A percentile compares a stretch with the other conserved stretches of the same genome.
phyloP scores from a whole-genome alignment of 441 rosid genomes.

The Isatis lusitanica region DNA sequence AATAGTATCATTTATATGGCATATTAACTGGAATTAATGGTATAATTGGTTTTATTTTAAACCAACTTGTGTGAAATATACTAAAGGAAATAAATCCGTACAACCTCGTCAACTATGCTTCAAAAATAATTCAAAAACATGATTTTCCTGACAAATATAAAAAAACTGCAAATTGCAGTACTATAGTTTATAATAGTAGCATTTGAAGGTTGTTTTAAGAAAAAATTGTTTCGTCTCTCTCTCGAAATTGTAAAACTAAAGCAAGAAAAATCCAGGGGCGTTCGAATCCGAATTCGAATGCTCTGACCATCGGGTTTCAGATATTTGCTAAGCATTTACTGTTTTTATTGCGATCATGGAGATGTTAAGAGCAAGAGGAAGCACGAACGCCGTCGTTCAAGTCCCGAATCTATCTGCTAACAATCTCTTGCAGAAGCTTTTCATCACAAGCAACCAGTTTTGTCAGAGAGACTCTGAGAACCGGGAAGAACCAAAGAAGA shows the following conservation, averaged over 20 bases:
- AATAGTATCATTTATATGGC: background rate
- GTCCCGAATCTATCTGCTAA: slow-evolving; percentile 28
- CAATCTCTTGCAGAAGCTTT: slow-evolving; percentile 29
- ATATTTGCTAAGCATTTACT: background rate
- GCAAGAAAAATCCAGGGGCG: background rate
- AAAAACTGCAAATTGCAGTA: slow-evolving; percentile 35
- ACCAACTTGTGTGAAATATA: slow-evolving; percentile 30
- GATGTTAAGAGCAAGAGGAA: slow-evolving; percentile 26
- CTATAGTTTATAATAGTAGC: slow-evolving; percentile 19
- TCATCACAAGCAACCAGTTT: slow-evolving; percentile 29
- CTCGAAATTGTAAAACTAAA: slow-evolving; percentile 4
- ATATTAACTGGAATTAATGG: slow-evolving; percentile 15
- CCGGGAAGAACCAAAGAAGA: slow-evolving; percentile 32
- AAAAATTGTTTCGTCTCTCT: slow-evolving; percentile 21
- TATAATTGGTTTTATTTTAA: background rate
- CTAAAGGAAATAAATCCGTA: slow-evolving; percentile 14
- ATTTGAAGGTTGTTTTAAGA: slow-evolving; percentile 29
- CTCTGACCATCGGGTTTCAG: background rate
- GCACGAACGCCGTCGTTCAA: slow-evolving; percentile 25
- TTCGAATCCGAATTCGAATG: background rate
- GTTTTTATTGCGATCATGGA: slow-evolving; percentile 15
- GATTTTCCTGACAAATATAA: slow-evolving; percentile 11
- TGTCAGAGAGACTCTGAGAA: slow-evolving; percentile 42
- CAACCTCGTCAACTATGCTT: slow-evolving; percentile 34
- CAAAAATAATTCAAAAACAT: slow-evolving; percentile 17